These are phyloP conservation scores for Aspergillus fructus DNA, from an alignment of 2,329 filamentous ascomycete species.

Conservation along the genomic window DNA sequence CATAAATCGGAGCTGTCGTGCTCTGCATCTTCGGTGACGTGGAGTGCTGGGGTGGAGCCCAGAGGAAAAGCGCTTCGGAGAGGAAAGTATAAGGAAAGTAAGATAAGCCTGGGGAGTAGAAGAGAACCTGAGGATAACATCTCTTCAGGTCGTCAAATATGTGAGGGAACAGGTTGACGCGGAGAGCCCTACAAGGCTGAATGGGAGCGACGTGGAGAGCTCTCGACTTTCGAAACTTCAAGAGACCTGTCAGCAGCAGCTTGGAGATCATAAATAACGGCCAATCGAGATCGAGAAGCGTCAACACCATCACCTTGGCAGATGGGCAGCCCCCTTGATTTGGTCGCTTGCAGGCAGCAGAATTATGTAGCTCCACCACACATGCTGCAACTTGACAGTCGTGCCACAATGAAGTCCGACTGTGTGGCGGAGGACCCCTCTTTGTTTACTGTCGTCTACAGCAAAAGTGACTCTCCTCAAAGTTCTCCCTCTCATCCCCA, in stretches of 20 bases:
- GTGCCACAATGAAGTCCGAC: neutral
- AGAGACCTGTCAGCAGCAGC: too few relatives aligned
- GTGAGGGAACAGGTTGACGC: neutral
- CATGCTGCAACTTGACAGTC: neutral
- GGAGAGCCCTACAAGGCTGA: constrained; percentile 3
- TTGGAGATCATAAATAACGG: too few relatives aligned
- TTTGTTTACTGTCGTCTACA: neutral
- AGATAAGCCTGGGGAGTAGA: neutral
- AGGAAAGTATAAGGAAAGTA: neutral
- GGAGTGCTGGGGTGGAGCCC: neutral
- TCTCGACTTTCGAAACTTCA: too few relatives aligned
- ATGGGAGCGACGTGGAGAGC: too few relatives aligned
- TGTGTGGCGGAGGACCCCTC: neutral
- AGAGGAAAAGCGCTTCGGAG: neutral
- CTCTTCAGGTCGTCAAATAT: neutral
- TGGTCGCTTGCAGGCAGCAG: neutral
- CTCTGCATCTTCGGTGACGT: neutral
- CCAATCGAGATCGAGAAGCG: neutral
- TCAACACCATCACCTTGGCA: neutral
- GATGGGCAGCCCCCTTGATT: neutral
- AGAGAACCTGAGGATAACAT: neutral
- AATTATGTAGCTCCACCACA: neutral
- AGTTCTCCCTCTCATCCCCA: neutral
- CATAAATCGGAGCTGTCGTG: neutral
- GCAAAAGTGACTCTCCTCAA: neutral